A percentile compares a stretch with the other conserved stretches of the same genome.
Evolutionary conservation across 1,284 basidiomycete species (phyloP).

Genomic region (Singerocomus rubriflavus): DNA sequence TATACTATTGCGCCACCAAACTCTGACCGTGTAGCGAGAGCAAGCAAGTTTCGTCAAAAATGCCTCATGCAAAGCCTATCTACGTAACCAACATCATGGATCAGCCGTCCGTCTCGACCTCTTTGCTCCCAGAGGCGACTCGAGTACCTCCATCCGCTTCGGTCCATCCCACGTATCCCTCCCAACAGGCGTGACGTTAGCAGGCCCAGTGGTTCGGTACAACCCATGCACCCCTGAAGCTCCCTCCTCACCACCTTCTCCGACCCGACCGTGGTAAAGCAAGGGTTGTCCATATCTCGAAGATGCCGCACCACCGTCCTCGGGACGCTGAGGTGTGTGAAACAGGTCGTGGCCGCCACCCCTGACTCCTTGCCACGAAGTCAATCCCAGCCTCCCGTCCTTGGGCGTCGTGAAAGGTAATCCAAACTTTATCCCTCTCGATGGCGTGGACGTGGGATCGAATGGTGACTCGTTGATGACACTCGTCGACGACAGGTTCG

Average conservation of each 20-base stretch:
- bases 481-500: conserved; percentile 33
- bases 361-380: conserved; percentile 22
- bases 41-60: background rate
- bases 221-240: conserved; percentile 12
- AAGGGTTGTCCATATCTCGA: conserved; percentile 9
- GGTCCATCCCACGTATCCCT: conserved; percentile 15
- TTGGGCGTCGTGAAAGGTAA: conserved; percentile 60
- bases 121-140: conserved; percentile 30
- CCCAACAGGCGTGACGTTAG: conserved; percentile 31
- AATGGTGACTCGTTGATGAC: conserved; percentile 52
- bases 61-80: background rate
- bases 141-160: conserved; percentile 23
- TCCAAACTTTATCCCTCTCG: conserved; percentile 60
- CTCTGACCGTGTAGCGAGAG: background rate
- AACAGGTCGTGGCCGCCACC: conserved; percentile 39
- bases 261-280: conserved; percentile 15
- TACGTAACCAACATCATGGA: conserved; percentile 12
- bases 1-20: background rate
- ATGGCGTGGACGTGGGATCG: conserved; percentile 72
- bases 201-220: conserved; percentile 8
- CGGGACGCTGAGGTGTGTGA: conserved; percentile 46
- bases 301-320: conserved; percentile 11
- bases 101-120: conserved; percentile 22
- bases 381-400: conserved; percentile 40
- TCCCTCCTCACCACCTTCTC: conserved; percentile 19